Evolutionary conservation across 768 basidiomycete genomes (phyloP).

Genomic region (Suillus tomentosus): DNA sequence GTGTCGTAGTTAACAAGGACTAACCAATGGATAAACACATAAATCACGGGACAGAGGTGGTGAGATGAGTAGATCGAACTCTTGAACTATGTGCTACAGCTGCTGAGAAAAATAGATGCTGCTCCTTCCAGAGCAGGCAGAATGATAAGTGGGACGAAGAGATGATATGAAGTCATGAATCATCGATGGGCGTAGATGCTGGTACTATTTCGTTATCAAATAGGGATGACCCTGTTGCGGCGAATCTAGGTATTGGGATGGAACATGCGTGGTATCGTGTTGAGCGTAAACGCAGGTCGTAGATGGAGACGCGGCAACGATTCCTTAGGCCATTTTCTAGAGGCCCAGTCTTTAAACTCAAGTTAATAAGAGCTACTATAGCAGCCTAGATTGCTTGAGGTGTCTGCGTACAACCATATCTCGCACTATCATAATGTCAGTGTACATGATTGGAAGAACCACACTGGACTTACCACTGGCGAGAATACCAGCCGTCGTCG

Average conservation of each 20-base stretch:
- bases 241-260: slow-evolving; percentile 2
- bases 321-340: neutral
- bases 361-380: slow-evolving; percentile 38
- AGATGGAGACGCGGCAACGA: neutral
- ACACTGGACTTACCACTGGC: slow-evolving; percentile 58
- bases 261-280: slow-evolving; percentile 3
- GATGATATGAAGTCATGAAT: slow-evolving; percentile 1
- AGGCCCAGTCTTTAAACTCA: neutral
- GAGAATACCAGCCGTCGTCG: slow-evolving; percentile 74
- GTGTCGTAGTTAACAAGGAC: slow-evolving; percentile 2
- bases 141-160: neutral
- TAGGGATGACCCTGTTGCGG: neutral
- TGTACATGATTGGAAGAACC: slow-evolving; percentile 5
- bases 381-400: slow-evolving; percentile 69
- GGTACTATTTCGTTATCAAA: neutral
- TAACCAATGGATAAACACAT: slow-evolving; percentile 5
- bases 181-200: slow-evolving; percentile 5
- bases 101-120: slow-evolving; percentile 11
- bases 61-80: slow-evolving; percentile 3
- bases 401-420: slow-evolving; percentile 85
- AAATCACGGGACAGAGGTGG: neutral
- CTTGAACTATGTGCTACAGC: slow-evolving; percentile 14
- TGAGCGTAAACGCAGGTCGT: neutral
- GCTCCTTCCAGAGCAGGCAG: slow-evolving; percentile 3
- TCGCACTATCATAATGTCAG: slow-evolving; percentile 48